Percentiles rank a stretch among this genome's conserved stretches.
Conservation (phyloP, 805 yeast species). For the Clavispora vitiphila region DNA sequence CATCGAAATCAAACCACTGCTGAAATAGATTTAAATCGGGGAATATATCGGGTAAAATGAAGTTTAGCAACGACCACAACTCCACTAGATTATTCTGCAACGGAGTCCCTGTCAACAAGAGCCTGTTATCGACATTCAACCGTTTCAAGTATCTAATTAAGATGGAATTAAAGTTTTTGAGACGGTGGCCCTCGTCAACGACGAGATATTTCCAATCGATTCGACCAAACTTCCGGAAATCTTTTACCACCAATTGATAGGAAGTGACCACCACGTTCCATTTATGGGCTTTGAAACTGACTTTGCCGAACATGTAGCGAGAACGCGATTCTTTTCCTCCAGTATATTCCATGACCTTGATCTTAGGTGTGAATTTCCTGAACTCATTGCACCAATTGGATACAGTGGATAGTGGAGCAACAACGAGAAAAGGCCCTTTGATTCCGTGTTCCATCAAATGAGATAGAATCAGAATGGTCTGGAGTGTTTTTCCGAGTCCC, state of each 20-base stretch:
- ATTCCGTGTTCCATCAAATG: slow-evolving; percentile 76
- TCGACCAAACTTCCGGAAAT: slow-evolving; percentile 48
- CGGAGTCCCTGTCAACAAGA: slow-evolving; percentile 93
- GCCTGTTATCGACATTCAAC: slow-evolving; percentile 62
- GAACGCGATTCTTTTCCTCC: slow-evolving; percentile 60
- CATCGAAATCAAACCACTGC: slow-evolving; percentile 88
- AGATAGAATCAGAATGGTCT: slow-evolving; percentile 74
- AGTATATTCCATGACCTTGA: slow-evolving; percentile 58
- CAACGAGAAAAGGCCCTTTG: slow-evolving; percentile 70
- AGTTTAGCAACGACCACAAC: slow-evolving; percentile 87
- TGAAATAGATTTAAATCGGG: slow-evolving; percentile 86
- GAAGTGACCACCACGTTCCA: slow-evolving; percentile 61
- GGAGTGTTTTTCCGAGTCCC: slow-evolving; percentile 95
- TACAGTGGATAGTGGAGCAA: slow-evolving; percentile 80
- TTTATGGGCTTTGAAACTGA: slow-evolving; percentile 23
- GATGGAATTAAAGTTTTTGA: slow-evolving; percentile 78
- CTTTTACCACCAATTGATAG: slow-evolving; percentile 75
- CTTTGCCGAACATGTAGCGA: slow-evolving; percentile 27
- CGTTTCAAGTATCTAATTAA: slow-evolving; percentile 68
- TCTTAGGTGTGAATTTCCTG: slow-evolving; percentile 61
- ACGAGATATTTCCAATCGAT: slow-evolving; percentile 76
- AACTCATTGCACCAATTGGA: slow-evolving; percentile 83
- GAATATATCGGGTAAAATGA: slow-evolving; percentile 88
- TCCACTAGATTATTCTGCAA: slow-evolving; percentile 87
- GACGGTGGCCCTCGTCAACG: slow-evolving; percentile 94